phyloP scores from a whole-genome alignment of 768 basidiomycete genomes.

The Galerina marginata region DNA sequence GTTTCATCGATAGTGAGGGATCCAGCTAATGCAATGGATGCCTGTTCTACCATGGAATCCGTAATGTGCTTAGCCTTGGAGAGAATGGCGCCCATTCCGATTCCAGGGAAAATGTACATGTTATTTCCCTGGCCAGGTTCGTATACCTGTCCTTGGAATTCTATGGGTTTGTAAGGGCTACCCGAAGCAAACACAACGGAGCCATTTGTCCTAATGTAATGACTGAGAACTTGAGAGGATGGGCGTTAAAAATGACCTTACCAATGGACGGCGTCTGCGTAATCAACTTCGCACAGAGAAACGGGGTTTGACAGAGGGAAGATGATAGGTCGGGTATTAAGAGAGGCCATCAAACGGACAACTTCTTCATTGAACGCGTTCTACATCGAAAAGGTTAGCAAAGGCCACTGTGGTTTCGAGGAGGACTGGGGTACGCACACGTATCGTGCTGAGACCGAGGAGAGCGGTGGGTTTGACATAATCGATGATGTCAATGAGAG shows the following conservation, averaged over 20 bases:
- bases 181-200: slow-evolving; percentile 75
- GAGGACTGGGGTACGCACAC: slow-evolving; percentile 31
- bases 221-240: background rate
- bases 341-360: slow-evolving; percentile 63
- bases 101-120: slow-evolving; percentile 71
- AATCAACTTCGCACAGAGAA: slow-evolving; percentile 64
- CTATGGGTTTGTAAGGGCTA: slow-evolving; percentile 65
- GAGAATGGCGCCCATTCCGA: slow-evolving; percentile 69
- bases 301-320: slow-evolving; percentile 84
- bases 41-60: slow-evolving; percentile 71
- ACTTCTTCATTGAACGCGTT: slow-evolving; percentile 70
- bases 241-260: slow-evolving; percentile 25
- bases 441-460: slow-evolving; percentile 71
- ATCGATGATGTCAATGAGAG: slow-evolving; percentile 69
- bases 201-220: slow-evolving; percentile 61
- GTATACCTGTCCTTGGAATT: slow-evolving; percentile 49
- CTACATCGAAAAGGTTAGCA: slow-evolving; percentile 26
- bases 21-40: slow-evolving; percentile 63
- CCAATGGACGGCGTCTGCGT: slow-evolving; percentile 64
- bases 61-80: slow-evolving; percentile 64
- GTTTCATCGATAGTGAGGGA: slow-evolving; percentile 62
- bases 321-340: slow-evolving; percentile 77
- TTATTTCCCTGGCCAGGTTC: slow-evolving; percentile 84
- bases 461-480: slow-evolving; percentile 80
- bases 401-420: background rate